phyloP scores from a whole-genome alignment of 2,329 filamentous ascomycete species.

The Calonectria crousiana region DNA sequence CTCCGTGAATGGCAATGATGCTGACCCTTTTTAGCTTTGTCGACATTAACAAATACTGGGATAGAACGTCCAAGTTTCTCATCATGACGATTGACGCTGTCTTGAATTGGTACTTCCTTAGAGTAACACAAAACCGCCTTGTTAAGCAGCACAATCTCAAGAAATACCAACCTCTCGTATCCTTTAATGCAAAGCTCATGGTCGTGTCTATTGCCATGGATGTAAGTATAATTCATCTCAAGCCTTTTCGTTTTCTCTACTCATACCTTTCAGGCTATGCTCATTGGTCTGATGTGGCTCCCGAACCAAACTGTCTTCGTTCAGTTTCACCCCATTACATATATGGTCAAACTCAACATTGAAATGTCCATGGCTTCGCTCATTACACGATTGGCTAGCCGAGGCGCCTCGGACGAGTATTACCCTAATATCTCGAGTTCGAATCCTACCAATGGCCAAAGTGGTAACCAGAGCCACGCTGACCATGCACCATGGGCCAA shows the following conservation, averaged over 20 bases:
- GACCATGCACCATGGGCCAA: constrained; percentile 32
- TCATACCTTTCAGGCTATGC: constrained; percentile 21
- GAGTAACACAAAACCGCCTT: constrained; percentile 58
- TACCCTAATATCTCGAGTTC: constrained; percentile 36
- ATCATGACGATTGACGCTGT: constrained; percentile 63
- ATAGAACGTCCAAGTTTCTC: constrained; percentile 64
- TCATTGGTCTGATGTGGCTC: constrained; percentile 51
- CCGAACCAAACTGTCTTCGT: constrained; percentile 54
- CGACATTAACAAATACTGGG: constrained; percentile 63
- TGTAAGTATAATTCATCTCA: constrained; percentile 37
- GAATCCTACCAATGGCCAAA: constrained; percentile 11
- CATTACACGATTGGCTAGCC: constrained; percentile 51
- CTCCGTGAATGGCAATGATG: background rate
- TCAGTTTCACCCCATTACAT: constrained; percentile 65
- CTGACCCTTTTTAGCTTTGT: constrained; percentile 45
- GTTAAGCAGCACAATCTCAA: constrained; percentile 60
- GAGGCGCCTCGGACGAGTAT: constrained; percentile 31
- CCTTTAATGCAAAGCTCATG: constrained; percentile 64
- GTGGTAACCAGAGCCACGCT: constrained; percentile 9
- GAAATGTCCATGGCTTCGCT: constrained; percentile 59
- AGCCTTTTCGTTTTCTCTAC: no score
- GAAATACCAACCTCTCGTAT: constrained; percentile 63
- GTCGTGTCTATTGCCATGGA: constrained; percentile 64
- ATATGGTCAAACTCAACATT: constrained; percentile 62
- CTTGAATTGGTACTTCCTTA: constrained; percentile 66